Evolutionary conservation across 106 monocot species (phyloP).

Genomic region (Apostasia shenzhenica): DNA sequence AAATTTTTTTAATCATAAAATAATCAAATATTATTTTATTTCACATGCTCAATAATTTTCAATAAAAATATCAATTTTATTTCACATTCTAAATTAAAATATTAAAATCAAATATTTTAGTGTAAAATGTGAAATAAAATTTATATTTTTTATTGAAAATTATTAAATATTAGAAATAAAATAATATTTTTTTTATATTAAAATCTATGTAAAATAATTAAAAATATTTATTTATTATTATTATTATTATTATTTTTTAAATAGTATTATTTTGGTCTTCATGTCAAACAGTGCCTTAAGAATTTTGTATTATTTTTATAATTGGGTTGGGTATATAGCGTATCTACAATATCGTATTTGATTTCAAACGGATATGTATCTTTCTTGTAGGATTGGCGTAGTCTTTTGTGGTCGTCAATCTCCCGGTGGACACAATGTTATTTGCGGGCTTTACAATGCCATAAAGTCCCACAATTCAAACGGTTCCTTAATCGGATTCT

Average conservation of each 20-base stretch:
- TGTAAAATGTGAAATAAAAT: no score
- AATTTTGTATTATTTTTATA: background rate
- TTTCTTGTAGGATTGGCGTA: constrained; percentile 27
- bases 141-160: no score
- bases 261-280: background rate
- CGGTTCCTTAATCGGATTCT: constrained; percentile 29
- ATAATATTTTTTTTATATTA: no score
- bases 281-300: background rate
- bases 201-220: no score
- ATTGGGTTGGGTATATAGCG: background rate
- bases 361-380: no score
- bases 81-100: no score
- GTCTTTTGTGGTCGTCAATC: constrained; percentile 53
- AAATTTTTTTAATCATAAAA: background rate
- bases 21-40: no score
- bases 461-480: constrained; percentile 27
- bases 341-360: background rate
- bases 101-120: no score
- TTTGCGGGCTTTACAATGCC: constrained; percentile 36
- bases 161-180: no score
- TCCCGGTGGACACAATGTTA: constrained; percentile 44
- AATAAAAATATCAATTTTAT: no score
- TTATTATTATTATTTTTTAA: background rate
- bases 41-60: no score
- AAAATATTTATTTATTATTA: no score